Evolutionary conservation across 1,139 yeast species (phyloP), one percentile per base, ranked within the genome.

Genomic region (Blastobotrys ciferrii): DNA sequence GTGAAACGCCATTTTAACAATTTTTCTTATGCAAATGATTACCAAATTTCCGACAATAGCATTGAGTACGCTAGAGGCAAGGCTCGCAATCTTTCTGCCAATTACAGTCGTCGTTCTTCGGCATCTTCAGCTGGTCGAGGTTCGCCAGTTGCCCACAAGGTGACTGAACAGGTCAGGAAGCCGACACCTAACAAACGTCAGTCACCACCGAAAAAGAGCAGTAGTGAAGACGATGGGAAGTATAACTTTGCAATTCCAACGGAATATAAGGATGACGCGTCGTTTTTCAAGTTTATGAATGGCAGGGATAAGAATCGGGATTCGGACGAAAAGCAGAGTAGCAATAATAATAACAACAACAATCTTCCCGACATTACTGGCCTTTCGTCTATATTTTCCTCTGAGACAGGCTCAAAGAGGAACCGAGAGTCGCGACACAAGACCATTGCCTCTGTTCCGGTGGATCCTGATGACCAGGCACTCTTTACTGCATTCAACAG

Each of bases 381-480:
- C 1, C 43, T 60, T 18, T 58, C 62, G 11, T 58, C 61, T 15
- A 54, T 60, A 19, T 58, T 58, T 38, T 55, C 59, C 2, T 53
- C 56, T 12, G 59, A 56, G n/a, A 57, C 49, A 1, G 48, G 46
- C 28, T 39, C 32, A 31, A 18, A 20, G 28, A 32, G 19, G 18
- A 19, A 35, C 13, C 18, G 19, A 7, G 44, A 49, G 35, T 30
- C 46, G 7, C 51, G 56, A 33, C 61, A 58, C 45, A 57, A 58
- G 50, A 53, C 59, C 5, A 52, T 60, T 19, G 58, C 55, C 6
- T 57, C 62, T 7, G 61, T 60, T 18, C 64, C 64, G 1, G 39
- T 60, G 35, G 64, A 60, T 41, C 55, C 56, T n/a, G 60, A 58
- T 28, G 62, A 59, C 47, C 56, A 56, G 38, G 64, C 64, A 3